Conservation (phyloP, 305 asterid species). For the Solanum hybrid region DNA sequence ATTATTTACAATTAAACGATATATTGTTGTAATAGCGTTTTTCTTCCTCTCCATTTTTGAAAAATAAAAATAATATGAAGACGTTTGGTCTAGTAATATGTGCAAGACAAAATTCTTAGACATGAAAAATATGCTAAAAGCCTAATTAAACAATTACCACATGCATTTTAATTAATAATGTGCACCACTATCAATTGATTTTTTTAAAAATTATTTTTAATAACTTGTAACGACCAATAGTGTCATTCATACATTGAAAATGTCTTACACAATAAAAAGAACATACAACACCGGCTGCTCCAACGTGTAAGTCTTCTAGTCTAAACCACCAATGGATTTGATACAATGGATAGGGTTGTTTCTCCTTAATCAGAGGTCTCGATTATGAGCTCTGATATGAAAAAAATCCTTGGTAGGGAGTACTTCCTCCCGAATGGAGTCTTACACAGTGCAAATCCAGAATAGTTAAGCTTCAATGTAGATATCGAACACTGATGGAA, state of each 20-base stretch:
- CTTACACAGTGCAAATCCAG: too few species aligned
- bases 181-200: background rate
- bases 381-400: too few species aligned
- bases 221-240: background rate
- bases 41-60: too few species aligned
- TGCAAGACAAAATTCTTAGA: background rate
- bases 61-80: background rate
- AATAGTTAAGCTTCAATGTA: too few species aligned
- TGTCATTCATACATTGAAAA: background rate
- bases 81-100: background rate
- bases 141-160: background rate
- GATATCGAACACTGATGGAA: too few species aligned
- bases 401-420: too few species aligned
- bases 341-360: rapidly evolving
- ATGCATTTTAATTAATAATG: background rate
- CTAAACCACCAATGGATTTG: background rate
- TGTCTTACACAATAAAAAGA: background rate
- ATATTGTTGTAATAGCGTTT: background rate
- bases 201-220: background rate
- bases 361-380: too few species aligned
- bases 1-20: too few species aligned
- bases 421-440: rapidly evolving
- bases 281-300: background rate
- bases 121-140: background rate
- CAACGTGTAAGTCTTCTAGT: background rate